phyloP scores from a whole-genome alignment of 176 grass and related monocot genomes.

The Melocanna baccifera region DNA sequence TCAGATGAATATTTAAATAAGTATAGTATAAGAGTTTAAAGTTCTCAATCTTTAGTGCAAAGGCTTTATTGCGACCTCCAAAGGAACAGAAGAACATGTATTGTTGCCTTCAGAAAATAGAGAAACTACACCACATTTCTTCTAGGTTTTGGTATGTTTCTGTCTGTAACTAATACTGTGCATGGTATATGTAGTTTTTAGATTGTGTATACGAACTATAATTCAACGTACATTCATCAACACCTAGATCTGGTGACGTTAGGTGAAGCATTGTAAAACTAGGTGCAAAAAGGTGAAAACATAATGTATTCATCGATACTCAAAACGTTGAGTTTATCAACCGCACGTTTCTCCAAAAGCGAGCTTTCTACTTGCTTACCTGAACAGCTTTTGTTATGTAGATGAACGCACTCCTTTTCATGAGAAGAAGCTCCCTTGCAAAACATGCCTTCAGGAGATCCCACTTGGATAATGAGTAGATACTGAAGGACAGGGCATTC shows the following conservation, averaged over 20 bases:
- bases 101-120: not conserved
- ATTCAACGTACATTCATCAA: not conserved
- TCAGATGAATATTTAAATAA: not conserved
- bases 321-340: not conserved
- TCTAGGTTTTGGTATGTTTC: not conserved
- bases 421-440: constrained; percentile 65
- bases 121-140: not conserved
- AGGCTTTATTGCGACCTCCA: not conserved
- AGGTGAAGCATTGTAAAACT: not conserved
- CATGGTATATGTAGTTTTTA: not conserved
- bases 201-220: not conserved
- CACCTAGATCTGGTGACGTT: not conserved
- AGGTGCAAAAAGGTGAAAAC: not conserved
- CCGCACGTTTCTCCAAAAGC: not conserved
- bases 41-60: not conserved
- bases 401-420: constrained; percentile 66
- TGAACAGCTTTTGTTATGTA: constrained; percentile 61
- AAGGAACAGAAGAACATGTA: not conserved
- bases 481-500: constrained; percentile 54
- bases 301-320: not conserved
- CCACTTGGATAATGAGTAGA: constrained; percentile 63
- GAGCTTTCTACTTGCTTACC: not conserved
- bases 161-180: not conserved
- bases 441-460: constrained; percentile 69
- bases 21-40: not conserved